Evolutionary conservation across 306 rosid genomes (phyloP), one percentile per base, ranked within the genome.

Genomic region (Dryas octopetala): DNA sequence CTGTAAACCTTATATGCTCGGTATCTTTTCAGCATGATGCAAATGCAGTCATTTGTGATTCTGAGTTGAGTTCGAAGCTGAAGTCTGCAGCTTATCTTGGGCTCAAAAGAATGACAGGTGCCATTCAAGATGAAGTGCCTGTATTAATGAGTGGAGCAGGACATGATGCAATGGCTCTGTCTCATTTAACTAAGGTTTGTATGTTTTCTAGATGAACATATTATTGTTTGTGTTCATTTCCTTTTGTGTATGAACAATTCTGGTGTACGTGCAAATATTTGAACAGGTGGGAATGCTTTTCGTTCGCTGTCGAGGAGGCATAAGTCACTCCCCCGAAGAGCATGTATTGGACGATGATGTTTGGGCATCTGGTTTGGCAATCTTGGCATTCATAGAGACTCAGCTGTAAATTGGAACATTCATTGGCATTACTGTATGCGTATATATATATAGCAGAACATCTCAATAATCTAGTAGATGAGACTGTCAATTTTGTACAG

Each of bases 131-230:
- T 44, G 88, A 95, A 74, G 81, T 91, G 23, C 97, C 97, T 16
- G 72, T 83, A 47, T 70, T 95, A 66, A 95, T 90, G 96, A 95
- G 98, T 77, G 97, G 97, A 62, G 98, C 98, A 28, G 97, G 97
- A 13, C 98, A 91, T 48, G 98, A 95, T 81, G 96, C 97, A 38
- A 95, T 95, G 98, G 97, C 97, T 49, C 87, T 95, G 81, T 90
- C 97, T 73, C 97, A 78, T 83, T 84, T 95, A 68, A 91, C 98
- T 7, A 91, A 90, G 97, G 98, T 87, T 72, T 74, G 64, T 67
- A 81, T 62, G 53, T 23, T 43, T 76, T 43, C 58, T 17, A 54
- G 11, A 40, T 7, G 6, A 13, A 62, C 50, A 5, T 8, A 45
- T 13, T 17, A 44, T 16, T 71, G 44, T 44, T 32, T 48, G 7